phyloP scores from a whole-genome alignment of 371 early-diverging fungal genomes.

The Sporodiniella umbellata region DNA sequence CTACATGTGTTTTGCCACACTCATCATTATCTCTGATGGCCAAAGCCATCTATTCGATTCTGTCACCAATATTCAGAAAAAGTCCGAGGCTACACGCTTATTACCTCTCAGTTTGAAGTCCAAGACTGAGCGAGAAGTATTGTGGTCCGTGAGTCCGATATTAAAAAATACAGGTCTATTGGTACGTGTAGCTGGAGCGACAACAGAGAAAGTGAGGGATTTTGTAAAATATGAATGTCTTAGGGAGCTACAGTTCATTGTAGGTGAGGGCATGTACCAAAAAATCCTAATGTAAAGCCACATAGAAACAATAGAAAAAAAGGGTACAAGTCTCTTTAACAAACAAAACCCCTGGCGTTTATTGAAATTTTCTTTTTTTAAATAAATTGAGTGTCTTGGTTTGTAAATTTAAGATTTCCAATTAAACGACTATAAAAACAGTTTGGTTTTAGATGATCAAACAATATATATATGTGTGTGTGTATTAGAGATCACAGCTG shows the following conservation, averaged over 20 bases:
- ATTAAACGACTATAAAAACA: too few species aligned
- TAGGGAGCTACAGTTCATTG: slow-evolving; percentile 22
- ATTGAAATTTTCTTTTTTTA: too few species aligned
- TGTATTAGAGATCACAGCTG: too few species aligned
- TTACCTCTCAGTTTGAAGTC: slow-evolving; percentile 23
- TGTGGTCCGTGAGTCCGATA: slow-evolving; percentile 38
- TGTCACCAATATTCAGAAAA: slow-evolving; percentile 14
- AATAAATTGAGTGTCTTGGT: too few species aligned
- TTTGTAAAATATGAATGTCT: slow-evolving; percentile 44
- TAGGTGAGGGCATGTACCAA: slow-evolving; percentile 44
- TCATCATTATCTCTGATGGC: slow-evolving; percentile 23
- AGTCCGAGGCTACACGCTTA: slow-evolving; percentile 28
- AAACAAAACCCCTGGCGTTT: too few species aligned
- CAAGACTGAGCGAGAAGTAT: slow-evolving; percentile 16
- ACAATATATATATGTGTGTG: too few species aligned
- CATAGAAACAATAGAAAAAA: too few species aligned
- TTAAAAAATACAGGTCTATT: slow-evolving; percentile 30
- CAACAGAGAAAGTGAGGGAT: slow-evolving; percentile 41
- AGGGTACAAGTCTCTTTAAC: too few species aligned
- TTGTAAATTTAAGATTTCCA: too few species aligned
- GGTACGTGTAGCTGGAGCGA: slow-evolving; percentile 44
- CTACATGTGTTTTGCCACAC: slow-evolving; percentile 45
- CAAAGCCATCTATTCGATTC: slow-evolving; percentile 8
- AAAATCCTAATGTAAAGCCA: slow-evolving; percentile 31
- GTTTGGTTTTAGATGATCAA: too few species aligned